Evolutionary conservation across 148 eudicot genomes (phyloP).

Genomic region (Amaranthus cruentus): DNA sequence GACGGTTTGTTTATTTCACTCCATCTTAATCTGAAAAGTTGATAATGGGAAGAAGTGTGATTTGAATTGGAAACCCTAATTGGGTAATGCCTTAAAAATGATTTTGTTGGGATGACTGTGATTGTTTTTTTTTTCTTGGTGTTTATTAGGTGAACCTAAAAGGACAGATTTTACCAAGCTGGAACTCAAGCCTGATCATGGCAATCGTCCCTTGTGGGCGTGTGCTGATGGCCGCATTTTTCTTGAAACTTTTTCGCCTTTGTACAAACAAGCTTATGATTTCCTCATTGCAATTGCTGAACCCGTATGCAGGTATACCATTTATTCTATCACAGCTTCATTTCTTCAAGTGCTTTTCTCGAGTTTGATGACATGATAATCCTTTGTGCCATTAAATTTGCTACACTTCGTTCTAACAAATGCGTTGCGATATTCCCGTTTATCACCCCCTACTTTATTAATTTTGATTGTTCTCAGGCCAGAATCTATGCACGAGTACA

Average conservation of each 20-base stretch:
- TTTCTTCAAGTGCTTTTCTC: neutral
- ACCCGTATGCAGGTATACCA: slow-evolving; percentile 87
- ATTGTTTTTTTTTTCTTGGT: slow-evolving; percentile 7
- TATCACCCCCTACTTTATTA: neutral
- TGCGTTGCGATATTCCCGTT: neutral
- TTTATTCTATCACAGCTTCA: neutral
- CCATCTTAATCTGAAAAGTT: neutral
- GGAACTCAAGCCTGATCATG: slow-evolving; percentile 89
- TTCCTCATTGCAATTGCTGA: slow-evolving; percentile 97
- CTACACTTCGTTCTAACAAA: no score
- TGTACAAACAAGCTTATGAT: slow-evolving; percentile 97
- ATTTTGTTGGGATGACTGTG: slow-evolving; percentile 9
- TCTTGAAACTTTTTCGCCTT: slow-evolving; percentile 87
- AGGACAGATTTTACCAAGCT: slow-evolving; percentile 80
- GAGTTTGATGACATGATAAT: neutral
- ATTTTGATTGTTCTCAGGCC: slow-evolving; percentile 33
- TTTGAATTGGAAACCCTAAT: no score
- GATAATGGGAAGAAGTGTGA: neutral
- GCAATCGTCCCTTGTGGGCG: slow-evolving; percentile 94
- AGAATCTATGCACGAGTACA: slow-evolving; percentile 88
- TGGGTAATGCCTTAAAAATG: no score
- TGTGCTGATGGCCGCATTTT: slow-evolving; percentile 97
- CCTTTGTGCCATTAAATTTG: no score
- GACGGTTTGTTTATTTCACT: slow-evolving; percentile 30
- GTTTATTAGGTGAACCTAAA: slow-evolving; percentile 41